Evolutionary conservation across 495 filamentous ascomycete species (phyloP).

Genomic region (Xylaria palmicola): DNA sequence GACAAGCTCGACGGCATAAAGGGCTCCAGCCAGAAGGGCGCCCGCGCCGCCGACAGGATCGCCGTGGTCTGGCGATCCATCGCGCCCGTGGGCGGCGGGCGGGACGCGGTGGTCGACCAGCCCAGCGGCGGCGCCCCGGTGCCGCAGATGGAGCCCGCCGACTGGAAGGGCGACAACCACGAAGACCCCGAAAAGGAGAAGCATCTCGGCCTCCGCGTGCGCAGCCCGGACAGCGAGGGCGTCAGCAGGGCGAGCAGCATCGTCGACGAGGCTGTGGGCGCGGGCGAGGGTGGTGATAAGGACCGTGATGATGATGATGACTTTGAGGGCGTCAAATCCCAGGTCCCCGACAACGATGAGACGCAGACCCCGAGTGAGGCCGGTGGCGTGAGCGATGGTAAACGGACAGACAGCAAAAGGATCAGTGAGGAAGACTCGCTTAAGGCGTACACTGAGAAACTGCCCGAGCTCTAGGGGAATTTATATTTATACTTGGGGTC

Average conservation of each 20-base stretch:
- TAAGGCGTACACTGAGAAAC: slow-evolving; percentile 24
- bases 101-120: slow-evolving; percentile 47
- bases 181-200: slow-evolving; percentile 50
- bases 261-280: slow-evolving; percentile 26
- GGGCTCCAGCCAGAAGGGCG: slow-evolving; percentile 76
- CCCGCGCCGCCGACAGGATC: slow-evolving; percentile 75
- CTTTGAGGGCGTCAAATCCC: background rate
- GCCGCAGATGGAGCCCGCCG: slow-evolving; percentile 63
- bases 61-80: slow-evolving; percentile 75
- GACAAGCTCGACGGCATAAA: slow-evolving; percentile 66
- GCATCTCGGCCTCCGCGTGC: slow-evolving; percentile 63
- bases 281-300: slow-evolving; percentile 14
- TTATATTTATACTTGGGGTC: background rate
- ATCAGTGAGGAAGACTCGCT: slow-evolving; percentile 14
- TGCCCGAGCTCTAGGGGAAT: slow-evolving; percentile 25
- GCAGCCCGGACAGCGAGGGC: slow-evolving; percentile 58
- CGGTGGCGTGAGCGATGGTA: background rate
- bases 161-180: slow-evolving; percentile 62
- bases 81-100: slow-evolving; percentile 20
- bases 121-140: slow-evolving; percentile 63
- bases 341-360: background rate
- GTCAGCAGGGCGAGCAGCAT: slow-evolving; percentile 62
- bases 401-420: background rate
- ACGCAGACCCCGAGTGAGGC: background rate
- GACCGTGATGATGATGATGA: slow-evolving; percentile 18